A percentile compares a stretch with the other conserved stretches of the same genome.
Evolutionary conservation across 805 yeast species (phyloP).

Genomic region (Ogataea ramenticola): DNA sequence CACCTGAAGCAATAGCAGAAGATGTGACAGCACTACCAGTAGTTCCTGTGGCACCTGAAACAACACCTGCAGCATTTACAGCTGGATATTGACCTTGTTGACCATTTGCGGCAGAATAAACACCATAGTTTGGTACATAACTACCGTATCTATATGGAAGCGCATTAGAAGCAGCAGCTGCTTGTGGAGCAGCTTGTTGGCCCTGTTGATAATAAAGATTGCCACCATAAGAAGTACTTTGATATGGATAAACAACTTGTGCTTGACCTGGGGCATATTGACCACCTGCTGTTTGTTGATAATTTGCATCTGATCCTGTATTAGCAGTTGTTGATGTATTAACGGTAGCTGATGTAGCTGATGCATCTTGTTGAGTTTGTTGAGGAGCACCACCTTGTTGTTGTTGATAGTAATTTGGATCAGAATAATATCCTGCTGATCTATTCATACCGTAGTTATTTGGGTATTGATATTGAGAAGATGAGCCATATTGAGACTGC

Average conservation of each 20-base stretch:
- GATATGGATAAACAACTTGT: not conserved
- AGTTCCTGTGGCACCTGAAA: constrained; percentile 1
- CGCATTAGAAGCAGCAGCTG: not conserved
- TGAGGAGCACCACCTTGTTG: not conserved
- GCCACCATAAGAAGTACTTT: not conserved
- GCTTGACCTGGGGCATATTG: not conserved
- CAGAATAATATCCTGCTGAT: not conserved
- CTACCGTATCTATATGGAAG: not conserved
- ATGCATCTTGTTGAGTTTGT: not conserved
- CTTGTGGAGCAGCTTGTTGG: constrained; percentile 1
- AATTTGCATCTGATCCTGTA: not conserved
- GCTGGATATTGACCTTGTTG: not conserved
- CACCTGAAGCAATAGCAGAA: constrained; percentile 3
- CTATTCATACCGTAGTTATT: not conserved
- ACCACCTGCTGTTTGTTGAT: not conserved
- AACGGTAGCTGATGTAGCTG: not conserved
- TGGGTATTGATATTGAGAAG: constrained; percentile 1
- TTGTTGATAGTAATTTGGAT: constrained; percentile 1
- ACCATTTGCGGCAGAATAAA: not conserved
- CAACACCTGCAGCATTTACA: not conserved
- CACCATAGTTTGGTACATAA: not conserved
- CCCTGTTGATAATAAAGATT: constrained; percentile 1
- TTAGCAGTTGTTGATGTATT: not conserved
- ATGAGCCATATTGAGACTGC: not conserved
- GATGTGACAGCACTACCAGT: not conserved